Evolutionary conservation across 2,329 filamentous ascomycete genomes (phyloP).

Genomic region (Ophiobolus disseminans): DNA sequence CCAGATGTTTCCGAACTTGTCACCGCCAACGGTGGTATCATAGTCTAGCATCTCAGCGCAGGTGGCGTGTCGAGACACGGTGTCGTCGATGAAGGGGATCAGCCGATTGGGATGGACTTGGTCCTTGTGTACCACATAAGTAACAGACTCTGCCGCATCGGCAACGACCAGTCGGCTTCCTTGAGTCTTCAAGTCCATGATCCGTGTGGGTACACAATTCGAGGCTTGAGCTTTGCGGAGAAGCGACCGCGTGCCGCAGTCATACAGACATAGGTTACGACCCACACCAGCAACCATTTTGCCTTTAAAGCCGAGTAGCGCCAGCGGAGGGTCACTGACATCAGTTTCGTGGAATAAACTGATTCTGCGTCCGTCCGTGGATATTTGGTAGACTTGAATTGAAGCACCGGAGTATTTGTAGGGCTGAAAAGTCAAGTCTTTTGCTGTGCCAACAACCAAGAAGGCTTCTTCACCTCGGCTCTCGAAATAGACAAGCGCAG

Average conservation of each 20-base stretch:
- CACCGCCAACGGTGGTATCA: conserved; percentile 90
- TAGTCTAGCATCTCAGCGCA: conserved; percentile 96
- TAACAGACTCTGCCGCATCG: conserved; percentile 90
- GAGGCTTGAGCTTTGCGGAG: conserved; percentile 86
- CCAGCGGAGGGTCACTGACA: conserved; percentile 85
- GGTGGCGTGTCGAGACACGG: conserved; percentile 87
- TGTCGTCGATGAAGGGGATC: conserved; percentile 93
- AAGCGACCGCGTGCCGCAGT: conserved; percentile 90
- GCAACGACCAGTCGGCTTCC: conserved; percentile 90
- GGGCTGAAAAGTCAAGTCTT: conserved; percentile 83
- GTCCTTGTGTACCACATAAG: conserved; percentile 91
- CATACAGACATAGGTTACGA: conserved; percentile 82
- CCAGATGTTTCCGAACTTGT: conserved; percentile 98
- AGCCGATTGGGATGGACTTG: conserved; percentile 77
- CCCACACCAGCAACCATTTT: conserved; percentile 86
- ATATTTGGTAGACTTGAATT: conserved; percentile 90
- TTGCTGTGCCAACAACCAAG: conserved; percentile 91
- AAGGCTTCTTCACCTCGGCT: conserved; percentile 85
- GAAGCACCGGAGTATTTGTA: conserved; percentile 76
- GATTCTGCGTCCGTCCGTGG: conserved; percentile 83
- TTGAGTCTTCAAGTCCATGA: conserved; percentile 87
- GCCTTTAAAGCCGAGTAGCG: conserved; percentile 92
- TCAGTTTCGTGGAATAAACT: conserved; percentile 98
- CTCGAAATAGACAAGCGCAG: conserved; percentile 82
- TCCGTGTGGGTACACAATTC: conserved; percentile 77